phyloP scores from a whole-genome alignment of 164 flowering plant genomes.

The Nymphaea thermarum region DNA sequence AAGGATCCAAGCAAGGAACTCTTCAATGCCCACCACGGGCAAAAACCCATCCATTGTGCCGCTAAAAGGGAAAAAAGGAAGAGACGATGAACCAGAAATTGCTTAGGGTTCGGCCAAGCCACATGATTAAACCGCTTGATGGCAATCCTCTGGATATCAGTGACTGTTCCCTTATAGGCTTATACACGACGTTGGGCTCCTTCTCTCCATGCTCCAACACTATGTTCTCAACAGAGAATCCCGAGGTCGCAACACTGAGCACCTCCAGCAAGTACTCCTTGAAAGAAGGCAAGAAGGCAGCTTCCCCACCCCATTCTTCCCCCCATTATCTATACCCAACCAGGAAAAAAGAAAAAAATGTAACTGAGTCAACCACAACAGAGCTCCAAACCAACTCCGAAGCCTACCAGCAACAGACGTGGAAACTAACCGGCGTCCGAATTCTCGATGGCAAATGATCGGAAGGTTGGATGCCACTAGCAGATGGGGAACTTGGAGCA shows the following conservation, averaged over 20 bases:
- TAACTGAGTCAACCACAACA: background rate
- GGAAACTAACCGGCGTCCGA: slow-evolving; percentile 38
- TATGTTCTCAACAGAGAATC: slow-evolving; percentile 63
- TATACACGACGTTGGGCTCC: slow-evolving; percentile 89
- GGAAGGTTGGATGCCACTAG: slow-evolving; percentile 59
- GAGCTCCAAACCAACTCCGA: background rate
- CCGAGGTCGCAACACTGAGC: slow-evolving; percentile 54
- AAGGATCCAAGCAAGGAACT: too few relatives aligned
- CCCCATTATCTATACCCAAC: slow-evolving; percentile 18
- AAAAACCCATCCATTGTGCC: too few relatives aligned
- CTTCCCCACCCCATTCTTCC: slow-evolving; percentile 20
- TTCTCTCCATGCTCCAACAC: slow-evolving; percentile 95
- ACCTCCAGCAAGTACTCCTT: slow-evolving; percentile 58
- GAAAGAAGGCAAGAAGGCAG: slow-evolving; percentile 39
- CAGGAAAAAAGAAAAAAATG: background rate
- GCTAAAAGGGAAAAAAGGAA: background rate
- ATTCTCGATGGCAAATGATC: slow-evolving; percentile 39
- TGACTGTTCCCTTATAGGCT: slow-evolving; percentile 55
- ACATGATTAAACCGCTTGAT: slow-evolving; percentile 70
- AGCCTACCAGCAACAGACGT: background rate
- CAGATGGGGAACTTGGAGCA: slow-evolving; percentile 67
- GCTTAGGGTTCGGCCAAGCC: slow-evolving; percentile 91
- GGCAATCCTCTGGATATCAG: slow-evolving; percentile 50
- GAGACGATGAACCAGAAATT: slow-evolving; percentile 49
- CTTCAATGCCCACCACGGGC: too few relatives aligned